phyloP scores from a whole-genome alignment of 2,329 filamentous ascomycete genomes.

The Pseudopyricularia cyperi region DNA sequence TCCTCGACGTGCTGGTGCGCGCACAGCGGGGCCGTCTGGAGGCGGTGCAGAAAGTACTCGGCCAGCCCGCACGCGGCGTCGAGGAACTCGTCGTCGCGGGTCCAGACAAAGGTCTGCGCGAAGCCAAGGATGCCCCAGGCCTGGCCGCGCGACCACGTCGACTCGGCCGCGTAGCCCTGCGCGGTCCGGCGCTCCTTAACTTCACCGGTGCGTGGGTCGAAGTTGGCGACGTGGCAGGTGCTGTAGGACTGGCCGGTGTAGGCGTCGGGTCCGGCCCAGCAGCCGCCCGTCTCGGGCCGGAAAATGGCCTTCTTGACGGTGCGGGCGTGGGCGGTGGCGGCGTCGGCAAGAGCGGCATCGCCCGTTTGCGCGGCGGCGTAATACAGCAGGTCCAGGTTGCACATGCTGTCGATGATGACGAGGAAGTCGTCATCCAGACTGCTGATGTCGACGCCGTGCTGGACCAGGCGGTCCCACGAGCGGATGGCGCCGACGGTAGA shows the following conservation, averaged over 20 bases:
- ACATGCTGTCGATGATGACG: conserved; percentile 29
- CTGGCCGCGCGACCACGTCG: conserved; percentile 38
- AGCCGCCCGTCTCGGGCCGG: conserved; percentile 21
- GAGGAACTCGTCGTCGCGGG: conserved; percentile 27
- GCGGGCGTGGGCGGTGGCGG: conserved; percentile 24
- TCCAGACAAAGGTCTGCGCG: conserved; percentile 34
- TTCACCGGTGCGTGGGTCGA: conserved; percentile 26
- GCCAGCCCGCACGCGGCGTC: conserved; percentile 30
- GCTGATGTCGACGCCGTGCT: conserved; percentile 17
- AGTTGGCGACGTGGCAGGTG: conserved; percentile 35
- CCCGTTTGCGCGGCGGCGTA: conserved; percentile 15
- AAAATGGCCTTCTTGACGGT: conserved; percentile 26
- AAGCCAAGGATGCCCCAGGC: conserved; percentile 38
- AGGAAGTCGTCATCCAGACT: conserved; percentile 20
- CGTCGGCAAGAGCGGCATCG: conserved; percentile 10
- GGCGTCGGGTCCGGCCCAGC: conserved; percentile 17
- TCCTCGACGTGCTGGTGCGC: conserved; percentile 14
- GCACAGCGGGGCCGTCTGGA: conserved; percentile 18
- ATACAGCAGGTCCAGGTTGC: conserved; percentile 23
- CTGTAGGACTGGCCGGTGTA: conserved; percentile 21
- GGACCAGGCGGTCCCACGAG: conserved; percentile 28
- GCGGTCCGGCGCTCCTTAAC: conserved; percentile 32
- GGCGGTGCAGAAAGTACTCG: conserved; percentile 32
- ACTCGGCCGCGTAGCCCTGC: conserved; percentile 30
- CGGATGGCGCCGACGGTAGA: conserved; percentile 29